Percentiles rank a stretch among this genome's conserved stretches.
Evolutionary conservation across 1,284 basidiomycete genomes (phyloP).

Genomic region (Sphagnurus paluster): DNA sequence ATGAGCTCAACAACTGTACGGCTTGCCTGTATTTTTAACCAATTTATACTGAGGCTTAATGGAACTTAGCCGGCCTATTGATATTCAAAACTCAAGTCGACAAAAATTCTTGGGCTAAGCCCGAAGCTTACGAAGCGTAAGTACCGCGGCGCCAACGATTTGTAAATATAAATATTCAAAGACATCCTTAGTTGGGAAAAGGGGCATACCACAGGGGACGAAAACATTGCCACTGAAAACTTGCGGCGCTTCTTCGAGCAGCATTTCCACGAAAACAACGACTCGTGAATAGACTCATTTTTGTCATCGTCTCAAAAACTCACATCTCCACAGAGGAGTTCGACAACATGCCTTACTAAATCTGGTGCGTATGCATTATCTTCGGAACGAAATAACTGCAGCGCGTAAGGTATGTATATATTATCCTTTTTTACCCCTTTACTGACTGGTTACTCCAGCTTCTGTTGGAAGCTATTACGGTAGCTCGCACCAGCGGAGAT

Average conservation of each 20-base stretch:
- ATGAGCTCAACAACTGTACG: conserved; percentile 55
- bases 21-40: conserved; percentile 4
- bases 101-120: conserved; percentile 61
- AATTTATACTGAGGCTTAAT: conserved; percentile 4
- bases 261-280: conserved; percentile 72
- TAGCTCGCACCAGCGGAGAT: conserved; percentile 71
- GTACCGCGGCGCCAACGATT: conserved; percentile 20
- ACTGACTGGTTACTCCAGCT: conserved; percentile 41
- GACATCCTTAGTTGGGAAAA: conserved; percentile 59
- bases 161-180: not conserved
- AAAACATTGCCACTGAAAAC: conserved; percentile 65
- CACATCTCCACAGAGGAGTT: conserved; percentile 52
- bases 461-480: conserved; percentile 71
- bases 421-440: not conserved
- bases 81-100: conserved; percentile 69
- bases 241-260: conserved; percentile 80
- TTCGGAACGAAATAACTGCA: conserved; percentile 62
- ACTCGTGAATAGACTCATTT: conserved; percentile 55
- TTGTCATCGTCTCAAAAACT: not conserved
- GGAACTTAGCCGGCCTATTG: conserved; percentile 44
- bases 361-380: conserved; percentile 75
- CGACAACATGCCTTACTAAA: conserved; percentile 78
- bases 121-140: conserved; percentile 62
- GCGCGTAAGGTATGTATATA: conserved; percentile 56
- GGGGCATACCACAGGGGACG: conserved; percentile 62